Conservation (phyloP, 495 filamentous ascomycete species). For the Tuber umbilicatum region DNA sequence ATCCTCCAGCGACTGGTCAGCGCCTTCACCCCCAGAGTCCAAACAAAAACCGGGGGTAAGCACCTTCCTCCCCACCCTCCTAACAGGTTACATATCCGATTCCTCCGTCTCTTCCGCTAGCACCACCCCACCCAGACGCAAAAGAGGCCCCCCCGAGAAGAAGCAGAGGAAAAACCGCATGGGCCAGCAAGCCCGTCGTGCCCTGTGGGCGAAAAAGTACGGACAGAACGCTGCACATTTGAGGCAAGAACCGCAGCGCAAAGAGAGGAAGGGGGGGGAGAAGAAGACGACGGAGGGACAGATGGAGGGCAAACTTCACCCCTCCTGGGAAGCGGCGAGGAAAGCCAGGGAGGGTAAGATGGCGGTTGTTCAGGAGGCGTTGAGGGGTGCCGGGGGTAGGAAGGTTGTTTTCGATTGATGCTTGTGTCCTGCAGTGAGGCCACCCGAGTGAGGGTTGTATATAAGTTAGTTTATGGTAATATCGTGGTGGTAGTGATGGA, state of each 20-base stretch:
- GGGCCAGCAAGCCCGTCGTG: slow-evolving; percentile 78
- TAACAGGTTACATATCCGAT: slow-evolving; percentile 88
- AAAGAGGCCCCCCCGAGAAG: slow-evolving; percentile 34
- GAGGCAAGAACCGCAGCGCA: slow-evolving; percentile 47
- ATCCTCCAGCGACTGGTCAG: slow-evolving; percentile 46
- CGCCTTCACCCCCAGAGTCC: slow-evolving; percentile 25
- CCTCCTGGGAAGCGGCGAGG: slow-evolving; percentile 86
- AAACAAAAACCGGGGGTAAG: slow-evolving; percentile 47
- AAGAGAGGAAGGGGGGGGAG: slow-evolving; percentile 39
- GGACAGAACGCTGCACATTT: slow-evolving; percentile 70
- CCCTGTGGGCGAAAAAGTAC: slow-evolving; percentile 89
- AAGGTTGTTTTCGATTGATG: slow-evolving; percentile 81
- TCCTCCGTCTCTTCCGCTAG: slow-evolving; percentile 56
- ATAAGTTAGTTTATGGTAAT: background rate
- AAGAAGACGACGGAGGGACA: slow-evolving; percentile 41
- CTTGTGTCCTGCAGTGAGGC: background rate
- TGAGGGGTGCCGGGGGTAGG: slow-evolving; percentile 46
- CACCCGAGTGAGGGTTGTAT: background rate
- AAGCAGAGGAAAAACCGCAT: slow-evolving; percentile 66
- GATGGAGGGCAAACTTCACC: slow-evolving; percentile 62
- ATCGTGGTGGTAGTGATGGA: slow-evolving; percentile 1
- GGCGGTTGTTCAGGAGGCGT: slow-evolving; percentile 54
- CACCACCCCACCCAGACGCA: slow-evolving; percentile 42
- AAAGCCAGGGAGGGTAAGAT: slow-evolving; percentile 65
- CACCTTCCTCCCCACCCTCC: slow-evolving; percentile 79